phyloP scores from a whole-genome alignment of 31 red algal species.

The Porphyra umbilicalis region DNA sequence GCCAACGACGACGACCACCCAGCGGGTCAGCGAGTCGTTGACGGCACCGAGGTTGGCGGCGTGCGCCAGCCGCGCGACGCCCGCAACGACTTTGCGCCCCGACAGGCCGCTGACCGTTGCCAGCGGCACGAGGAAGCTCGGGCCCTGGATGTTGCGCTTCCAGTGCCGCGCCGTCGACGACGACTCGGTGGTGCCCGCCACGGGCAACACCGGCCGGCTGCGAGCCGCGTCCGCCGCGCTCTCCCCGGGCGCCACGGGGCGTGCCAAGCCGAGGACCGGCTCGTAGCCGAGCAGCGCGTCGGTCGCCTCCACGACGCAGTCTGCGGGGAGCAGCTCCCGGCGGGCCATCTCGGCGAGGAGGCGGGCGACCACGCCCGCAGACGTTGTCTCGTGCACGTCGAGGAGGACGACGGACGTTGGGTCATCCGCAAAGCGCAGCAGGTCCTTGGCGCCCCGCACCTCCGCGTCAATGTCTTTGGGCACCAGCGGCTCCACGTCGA shows the following conservation, averaged over 20 bases:
- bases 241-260: slow-evolving; percentile 1
- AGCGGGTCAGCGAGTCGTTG: slow-evolving; percentile 76
- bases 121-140: slow-evolving; percentile 61
- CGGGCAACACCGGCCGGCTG: not conserved
- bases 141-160: slow-evolving; percentile 57
- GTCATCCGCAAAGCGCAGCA: slow-evolving; percentile 36
- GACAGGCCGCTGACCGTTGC: slow-evolving; percentile 33
- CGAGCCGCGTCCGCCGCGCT: not conserved
- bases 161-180: slow-evolving; percentile 21
- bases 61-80: slow-evolving; percentile 58
- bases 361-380: slow-evolving; percentile 24
- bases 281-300: slow-evolving; percentile 28
- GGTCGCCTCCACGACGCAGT: slow-evolving; percentile 14
- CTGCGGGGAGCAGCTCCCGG: slow-evolving; percentile 6
- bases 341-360: slow-evolving; percentile 33
- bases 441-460: slow-evolving; percentile 66
- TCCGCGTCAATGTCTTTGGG: slow-evolving; percentile 48
- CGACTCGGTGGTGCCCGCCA: not conserved
- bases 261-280: slow-evolving; percentile 3
- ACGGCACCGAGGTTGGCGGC: slow-evolving; percentile 73
- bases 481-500: slow-evolving; percentile 52
- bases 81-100: slow-evolving; percentile 23
- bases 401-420: slow-evolving; percentile 26
- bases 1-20: slow-evolving; percentile 62
- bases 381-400: slow-evolving; percentile 23